Conservation (phyloP, 2,329 filamentous ascomycete species). For the Fusarium oxysporum region DNA sequence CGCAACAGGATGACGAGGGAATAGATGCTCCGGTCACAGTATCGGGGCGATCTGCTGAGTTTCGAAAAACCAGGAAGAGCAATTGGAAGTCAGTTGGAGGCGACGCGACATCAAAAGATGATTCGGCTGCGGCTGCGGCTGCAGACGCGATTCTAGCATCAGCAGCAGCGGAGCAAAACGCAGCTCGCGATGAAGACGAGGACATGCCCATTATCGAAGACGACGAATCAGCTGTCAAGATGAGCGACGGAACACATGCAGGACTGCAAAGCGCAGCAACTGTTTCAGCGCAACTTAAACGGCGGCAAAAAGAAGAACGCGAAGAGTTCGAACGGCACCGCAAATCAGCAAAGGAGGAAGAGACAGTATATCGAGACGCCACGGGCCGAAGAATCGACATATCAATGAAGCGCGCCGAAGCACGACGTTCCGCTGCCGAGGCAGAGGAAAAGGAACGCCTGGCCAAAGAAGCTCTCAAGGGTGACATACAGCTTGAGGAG, state of each 20-base stretch:
- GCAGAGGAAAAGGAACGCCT: conserved; percentile 78
- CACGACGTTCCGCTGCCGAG: conserved; percentile 72
- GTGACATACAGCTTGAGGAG: conserved; percentile 83
- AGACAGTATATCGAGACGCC: conserved; percentile 96
- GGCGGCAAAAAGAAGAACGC: conserved; percentile 74
- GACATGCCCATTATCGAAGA: conserved; percentile 61
- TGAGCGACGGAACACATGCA: conserved; percentile 89
- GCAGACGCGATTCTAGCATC: conserved; percentile 82
- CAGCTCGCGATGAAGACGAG: conserved; percentile 60
- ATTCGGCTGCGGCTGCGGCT: conserved; percentile 72
- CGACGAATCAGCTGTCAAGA: conserved; percentile 67
- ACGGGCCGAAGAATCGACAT: conserved; percentile 95
- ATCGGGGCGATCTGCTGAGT: conserved; percentile 67
- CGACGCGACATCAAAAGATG: conserved; percentile 47
- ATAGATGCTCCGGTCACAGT: conserved; percentile 64
- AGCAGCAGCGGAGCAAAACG: conserved; percentile 74
- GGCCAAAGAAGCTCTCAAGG: conserved; percentile 78
- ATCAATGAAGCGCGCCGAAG: conserved; percentile 88
- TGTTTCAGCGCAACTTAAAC: conserved; percentile 75
- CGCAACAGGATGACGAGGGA: conserved; percentile 62
- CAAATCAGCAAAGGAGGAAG: conserved; percentile 66
- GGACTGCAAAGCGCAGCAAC: conserved; percentile 87
- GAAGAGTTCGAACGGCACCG: conserved; percentile 59
- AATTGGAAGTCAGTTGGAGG: conserved; percentile 79
- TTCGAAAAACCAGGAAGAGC: conserved; percentile 81